Conservation (phyloP, 1,284 basidiomycete genomes). For the Leccinum pachyderme region DNA sequence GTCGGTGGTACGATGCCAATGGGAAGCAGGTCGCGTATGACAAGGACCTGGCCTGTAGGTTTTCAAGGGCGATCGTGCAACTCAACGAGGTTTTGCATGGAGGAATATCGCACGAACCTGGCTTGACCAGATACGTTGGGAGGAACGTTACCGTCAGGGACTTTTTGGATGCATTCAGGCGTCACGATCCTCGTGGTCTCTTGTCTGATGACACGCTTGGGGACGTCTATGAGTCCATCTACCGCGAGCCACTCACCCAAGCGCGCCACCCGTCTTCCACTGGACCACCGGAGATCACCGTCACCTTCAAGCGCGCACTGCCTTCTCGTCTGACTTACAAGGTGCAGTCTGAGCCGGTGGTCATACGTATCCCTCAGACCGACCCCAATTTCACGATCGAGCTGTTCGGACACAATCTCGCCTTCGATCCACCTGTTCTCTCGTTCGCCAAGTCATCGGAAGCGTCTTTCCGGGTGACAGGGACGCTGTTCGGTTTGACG, state of each 20-base stretch:
- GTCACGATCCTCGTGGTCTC: slow-evolving; percentile 65
- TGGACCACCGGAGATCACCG: slow-evolving; percentile 48
- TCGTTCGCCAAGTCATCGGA: slow-evolving; percentile 74
- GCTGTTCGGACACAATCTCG: slow-evolving; percentile 80
- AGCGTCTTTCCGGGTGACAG: slow-evolving; percentile 86
- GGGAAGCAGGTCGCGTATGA: slow-evolving; percentile 73
- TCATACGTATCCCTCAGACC: slow-evolving; percentile 76
- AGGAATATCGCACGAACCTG: slow-evolving; percentile 56
- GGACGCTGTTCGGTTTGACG: slow-evolving; percentile 76
- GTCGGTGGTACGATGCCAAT: slow-evolving; percentile 91
- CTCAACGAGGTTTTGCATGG: slow-evolving; percentile 81
- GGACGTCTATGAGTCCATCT: slow-evolving; percentile 76
- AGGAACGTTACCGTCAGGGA: slow-evolving; percentile 68
- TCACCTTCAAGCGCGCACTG: slow-evolving; percentile 70
- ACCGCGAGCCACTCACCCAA: slow-evolving; percentile 69
- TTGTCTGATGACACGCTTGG: slow-evolving; percentile 74
- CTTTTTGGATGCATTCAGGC: slow-evolving; percentile 78
- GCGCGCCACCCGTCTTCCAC: slow-evolving; percentile 52
- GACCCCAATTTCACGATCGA: slow-evolving; percentile 80
- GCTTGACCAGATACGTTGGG: slow-evolving; percentile 60
- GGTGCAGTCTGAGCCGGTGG: slow-evolving; percentile 80
- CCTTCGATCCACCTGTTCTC: slow-evolving; percentile 81
- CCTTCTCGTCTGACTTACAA: slow-evolving; percentile 81
- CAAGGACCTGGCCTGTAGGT: slow-evolving; percentile 71
- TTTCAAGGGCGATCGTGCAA: slow-evolving; percentile 85